Evolutionary conservation across 1,139 yeast genomes (phyloP).

Genomic region (Sugiyamaella japonica): DNA sequence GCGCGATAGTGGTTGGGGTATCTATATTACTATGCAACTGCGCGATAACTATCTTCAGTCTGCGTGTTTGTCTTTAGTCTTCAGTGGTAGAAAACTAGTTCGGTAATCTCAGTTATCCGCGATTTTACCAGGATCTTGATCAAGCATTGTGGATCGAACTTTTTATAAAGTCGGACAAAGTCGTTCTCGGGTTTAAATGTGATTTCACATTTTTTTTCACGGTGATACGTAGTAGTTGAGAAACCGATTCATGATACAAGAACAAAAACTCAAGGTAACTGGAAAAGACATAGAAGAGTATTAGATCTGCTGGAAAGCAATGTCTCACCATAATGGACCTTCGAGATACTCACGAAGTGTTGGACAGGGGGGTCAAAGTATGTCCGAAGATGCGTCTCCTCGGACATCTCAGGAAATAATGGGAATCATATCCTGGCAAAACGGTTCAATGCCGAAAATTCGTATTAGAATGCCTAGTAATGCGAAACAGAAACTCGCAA

Average conservation of each 20-base stretch:
- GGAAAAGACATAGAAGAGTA: neutral
- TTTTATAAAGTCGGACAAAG: too few species aligned
- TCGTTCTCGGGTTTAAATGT: too few species aligned
- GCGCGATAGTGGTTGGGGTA: slow-evolving; percentile 3
- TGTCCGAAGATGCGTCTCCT: slow-evolving; percentile 7
- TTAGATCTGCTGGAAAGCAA: neutral
- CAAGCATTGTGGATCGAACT: too few species aligned
- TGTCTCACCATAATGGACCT: neutral
- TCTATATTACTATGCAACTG: neutral
- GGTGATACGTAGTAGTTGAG: neutral
- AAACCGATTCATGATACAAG: too few species aligned
- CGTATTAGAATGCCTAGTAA: slow-evolving; percentile 18
- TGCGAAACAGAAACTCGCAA: slow-evolving; percentile 22
- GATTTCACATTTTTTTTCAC: too few species aligned
- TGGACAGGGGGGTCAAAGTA: neutral
- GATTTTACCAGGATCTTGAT: too few species aligned
- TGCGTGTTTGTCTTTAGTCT: too few species aligned
- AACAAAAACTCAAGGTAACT: too few species aligned
- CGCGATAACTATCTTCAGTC: neutral
- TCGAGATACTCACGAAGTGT: neutral
- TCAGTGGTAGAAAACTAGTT: too few species aligned
- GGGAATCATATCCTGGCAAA: slow-evolving; percentile 14
- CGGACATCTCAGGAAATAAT: slow-evolving; percentile 5
- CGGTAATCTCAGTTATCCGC: too few species aligned
- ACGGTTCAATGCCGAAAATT: slow-evolving; percentile 10